Percentiles rank a stretch among this genome's conserved stretches.
Evolutionary conservation across 2,329 filamentous ascomycete species (phyloP).

Genomic region (Neopestalotiopsis sp.): DNA sequence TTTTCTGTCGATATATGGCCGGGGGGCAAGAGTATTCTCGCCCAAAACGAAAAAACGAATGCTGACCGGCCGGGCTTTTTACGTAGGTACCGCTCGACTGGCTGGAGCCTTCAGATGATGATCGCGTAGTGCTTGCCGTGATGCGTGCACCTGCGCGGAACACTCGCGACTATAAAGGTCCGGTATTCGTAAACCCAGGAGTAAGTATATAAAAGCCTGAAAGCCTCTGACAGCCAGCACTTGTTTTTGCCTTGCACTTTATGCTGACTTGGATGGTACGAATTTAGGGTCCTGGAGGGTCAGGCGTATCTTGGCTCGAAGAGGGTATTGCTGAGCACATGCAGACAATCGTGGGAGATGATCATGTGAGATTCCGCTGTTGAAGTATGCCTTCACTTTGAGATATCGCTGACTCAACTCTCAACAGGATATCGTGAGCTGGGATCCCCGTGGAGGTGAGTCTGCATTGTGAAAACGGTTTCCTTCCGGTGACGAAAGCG

Average conservation of each 20-base stretch:
- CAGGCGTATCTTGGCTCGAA: constrained; percentile 43
- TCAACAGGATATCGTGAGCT: constrained; percentile 51
- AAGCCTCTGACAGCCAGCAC: background rate
- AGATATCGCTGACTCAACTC: constrained; percentile 24
- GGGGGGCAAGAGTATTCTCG: no score
- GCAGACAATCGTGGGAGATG: constrained; percentile 51
- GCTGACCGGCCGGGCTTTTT: background rate
- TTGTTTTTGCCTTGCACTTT: background rate
- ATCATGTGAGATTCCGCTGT: constrained; percentile 41
- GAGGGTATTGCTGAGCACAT: constrained; percentile 34
- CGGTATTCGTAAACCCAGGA: constrained; percentile 46
- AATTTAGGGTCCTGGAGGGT: constrained; percentile 52
- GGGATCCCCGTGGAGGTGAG: constrained; percentile 53
- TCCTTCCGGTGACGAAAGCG: background rate
- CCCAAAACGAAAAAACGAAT: background rate
- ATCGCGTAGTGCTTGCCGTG: constrained; percentile 41
- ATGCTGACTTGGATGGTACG: background rate
- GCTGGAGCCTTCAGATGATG: constrained; percentile 38
- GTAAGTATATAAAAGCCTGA: constrained; percentile 19
- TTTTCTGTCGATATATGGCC: no score
- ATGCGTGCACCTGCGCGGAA: constrained; percentile 41
- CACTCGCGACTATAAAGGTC: constrained; percentile 33
- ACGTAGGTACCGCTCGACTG: constrained; percentile 44
- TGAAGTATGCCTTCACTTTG: background rate
- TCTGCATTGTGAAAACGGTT: background rate